These are phyloP conservation scores for Fagopyrum tataricum DNA, from an alignment of 148 eudicot species.

Conservation along the genomic window DNA sequence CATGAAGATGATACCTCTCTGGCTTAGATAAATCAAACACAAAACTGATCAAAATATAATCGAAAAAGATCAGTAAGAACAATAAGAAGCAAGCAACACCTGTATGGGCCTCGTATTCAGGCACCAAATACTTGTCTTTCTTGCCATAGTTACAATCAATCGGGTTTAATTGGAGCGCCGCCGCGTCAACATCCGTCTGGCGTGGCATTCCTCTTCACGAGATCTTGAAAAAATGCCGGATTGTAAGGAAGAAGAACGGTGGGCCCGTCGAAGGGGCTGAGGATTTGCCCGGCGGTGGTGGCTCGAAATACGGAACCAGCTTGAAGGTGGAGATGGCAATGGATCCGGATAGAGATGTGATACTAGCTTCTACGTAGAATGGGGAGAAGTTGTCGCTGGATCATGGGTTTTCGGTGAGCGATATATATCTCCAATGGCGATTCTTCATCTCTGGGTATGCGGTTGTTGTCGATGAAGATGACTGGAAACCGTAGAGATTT, in stretches of 20 bases:
- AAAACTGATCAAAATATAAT: constrained; percentile 23
- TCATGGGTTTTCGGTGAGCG: constrained; percentile 80
- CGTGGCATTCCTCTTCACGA: constrained; percentile 63
- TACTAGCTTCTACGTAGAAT: constrained; percentile 83
- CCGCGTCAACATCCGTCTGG: constrained; percentile 74
- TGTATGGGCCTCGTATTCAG: too few relatives aligned
- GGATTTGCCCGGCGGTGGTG: constrained; percentile 92
- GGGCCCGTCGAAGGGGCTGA: constrained; percentile 81
- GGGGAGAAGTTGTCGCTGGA: constrained; percentile 59
- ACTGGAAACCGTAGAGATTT: too few relatives aligned
- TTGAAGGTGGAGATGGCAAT: constrained; percentile 53
- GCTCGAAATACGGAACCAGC: constrained; percentile 89
- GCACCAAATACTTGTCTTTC: too few relatives aligned
- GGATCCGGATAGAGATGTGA: constrained; percentile 75
- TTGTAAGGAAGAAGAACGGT: constrained; percentile 40
- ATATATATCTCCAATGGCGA: too few relatives aligned
- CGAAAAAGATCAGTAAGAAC: constrained; percentile 32
- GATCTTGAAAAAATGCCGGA: constrained; percentile 56
- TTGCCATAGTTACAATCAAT: too few relatives aligned
- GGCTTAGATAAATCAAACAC: constrained; percentile 26
- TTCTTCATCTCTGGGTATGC: too few relatives aligned
- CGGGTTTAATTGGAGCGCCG: constrained; percentile 98
- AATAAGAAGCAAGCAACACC: constrained; percentile 36
- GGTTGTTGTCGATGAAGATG: too few relatives aligned
- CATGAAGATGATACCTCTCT: constrained; percentile 25